Conservation (phyloP, 2,329 filamentous ascomycete genomes). For the Talaromyces sp. region DNA sequence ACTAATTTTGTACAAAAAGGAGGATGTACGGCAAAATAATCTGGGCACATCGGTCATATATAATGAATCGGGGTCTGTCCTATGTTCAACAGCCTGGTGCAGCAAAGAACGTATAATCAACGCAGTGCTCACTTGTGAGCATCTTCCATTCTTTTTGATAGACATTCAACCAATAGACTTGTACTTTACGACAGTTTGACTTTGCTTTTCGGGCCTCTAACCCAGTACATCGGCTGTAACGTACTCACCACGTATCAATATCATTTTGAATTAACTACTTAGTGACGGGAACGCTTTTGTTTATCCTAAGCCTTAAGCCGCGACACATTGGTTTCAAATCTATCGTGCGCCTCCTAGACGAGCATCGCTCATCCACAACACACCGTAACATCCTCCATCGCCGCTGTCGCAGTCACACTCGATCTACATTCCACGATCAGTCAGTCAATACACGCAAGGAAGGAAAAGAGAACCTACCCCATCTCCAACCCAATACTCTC, state of each 20-base stretch:
- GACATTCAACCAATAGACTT: background rate
- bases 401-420: constrained; percentile 5
- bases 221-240: background rate
- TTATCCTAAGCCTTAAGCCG: background rate
- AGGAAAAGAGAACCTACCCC: background rate
- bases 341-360: background rate
- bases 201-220: background rate
- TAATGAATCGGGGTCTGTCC: background rate
- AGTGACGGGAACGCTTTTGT: background rate
- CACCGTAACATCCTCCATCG: constrained; percentile 16
- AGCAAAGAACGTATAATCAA: background rate
- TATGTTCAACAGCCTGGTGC: background rate
- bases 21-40: background rate
- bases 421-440: background rate
- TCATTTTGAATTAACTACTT: background rate
- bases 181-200: background rate
- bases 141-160: background rate
- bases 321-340: background rate
- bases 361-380: constrained; percentile 16
- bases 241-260: background rate
- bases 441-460: background rate
- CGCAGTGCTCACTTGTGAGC: background rate
- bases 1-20: background rate
- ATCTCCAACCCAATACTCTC: constrained; percentile 39
- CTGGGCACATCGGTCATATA: background rate